phyloP scores from a whole-genome alignment of 805 yeast species.

The Saturnispora bothae region DNA sequence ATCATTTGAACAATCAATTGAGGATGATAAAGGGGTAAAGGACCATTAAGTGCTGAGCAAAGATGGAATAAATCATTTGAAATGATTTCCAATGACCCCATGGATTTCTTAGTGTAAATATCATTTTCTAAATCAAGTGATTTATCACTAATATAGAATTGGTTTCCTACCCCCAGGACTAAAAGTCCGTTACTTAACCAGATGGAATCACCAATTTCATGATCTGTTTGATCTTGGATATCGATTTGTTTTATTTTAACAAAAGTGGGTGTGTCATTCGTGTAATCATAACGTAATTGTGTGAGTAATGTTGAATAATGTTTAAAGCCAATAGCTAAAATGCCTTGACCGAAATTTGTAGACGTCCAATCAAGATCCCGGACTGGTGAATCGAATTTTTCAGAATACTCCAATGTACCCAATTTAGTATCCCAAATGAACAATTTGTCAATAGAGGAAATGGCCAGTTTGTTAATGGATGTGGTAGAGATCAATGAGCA shows the following conservation, averaged over 20 bases:
- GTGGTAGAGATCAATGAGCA: slow-evolving; percentile 60
- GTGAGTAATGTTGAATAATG: slow-evolving; percentile 58
- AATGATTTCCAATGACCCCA: slow-evolving; percentile 50
- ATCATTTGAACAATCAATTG: slow-evolving; percentile 71
- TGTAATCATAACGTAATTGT: slow-evolving; percentile 80
- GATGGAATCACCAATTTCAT: slow-evolving; percentile 76
- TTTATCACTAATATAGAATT: slow-evolving; percentile 73
- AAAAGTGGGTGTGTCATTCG: slow-evolving; percentile 70
- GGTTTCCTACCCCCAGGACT: slow-evolving; percentile 84
- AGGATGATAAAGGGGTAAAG: slow-evolving; percentile 84
- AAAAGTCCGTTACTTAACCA: slow-evolving; percentile 77
- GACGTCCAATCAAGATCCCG: slow-evolving; percentile 85
- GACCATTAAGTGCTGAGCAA: slow-evolving; percentile 75
- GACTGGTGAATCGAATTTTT: slow-evolving; percentile 32
- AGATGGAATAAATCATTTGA: slow-evolving; percentile 53
- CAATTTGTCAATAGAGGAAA: slow-evolving; percentile 38
- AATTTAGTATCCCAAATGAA: slow-evolving; percentile 73
- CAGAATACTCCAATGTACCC: slow-evolving; percentile 56
- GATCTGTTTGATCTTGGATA: slow-evolving; percentile 61
- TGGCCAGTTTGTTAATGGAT: slow-evolving; percentile 63
- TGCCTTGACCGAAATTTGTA: slow-evolving; percentile 51
- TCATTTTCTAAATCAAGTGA: slow-evolving; percentile 42
- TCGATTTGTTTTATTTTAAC: slow-evolving; percentile 65
- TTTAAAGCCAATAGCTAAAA: slow-evolving; percentile 71
- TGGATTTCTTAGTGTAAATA: slow-evolving; percentile 38